Base-by-base conservation (phyloP, 768 basidiomycete species). In the Rhodotorula graminis region DNA sequence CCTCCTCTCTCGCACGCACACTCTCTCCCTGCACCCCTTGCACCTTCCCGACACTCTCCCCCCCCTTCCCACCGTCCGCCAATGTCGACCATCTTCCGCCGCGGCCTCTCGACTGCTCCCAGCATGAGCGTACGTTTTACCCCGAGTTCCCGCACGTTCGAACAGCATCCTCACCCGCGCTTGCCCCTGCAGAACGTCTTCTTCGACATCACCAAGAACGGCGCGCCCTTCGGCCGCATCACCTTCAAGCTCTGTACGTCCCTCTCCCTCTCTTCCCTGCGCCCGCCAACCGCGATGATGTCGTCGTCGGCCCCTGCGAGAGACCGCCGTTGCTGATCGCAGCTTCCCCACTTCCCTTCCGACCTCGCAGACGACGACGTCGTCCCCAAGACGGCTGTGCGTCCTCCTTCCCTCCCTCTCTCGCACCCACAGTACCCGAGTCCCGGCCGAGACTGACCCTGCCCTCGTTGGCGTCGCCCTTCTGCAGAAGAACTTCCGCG, bases 181-280 rank as follows among this genome's bases (percentile, higher is more conserved):
- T 29, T 62, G 10, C 47, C 44, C 57, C 46, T 59, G 47, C 50
- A 71, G 65, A 67, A 71, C 74, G 70, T 69, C 16, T 78, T 65
- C 75, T 81, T 80, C 68, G 83, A 85, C 72, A 80, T 85, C 74
- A 76, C 79, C 65, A 88, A 93, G 80, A 84, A 86, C 80, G 81
- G 81, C 25, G 79, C 84, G 60, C 85, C 87, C 8, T 82, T 85
- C 1, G 90, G 90, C 33, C 87, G 89, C 60, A 86, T 96, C 80
- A 83, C 86, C 69, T 93, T 97, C 88, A 88, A 88, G 84, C 87
- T 98, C 40, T 93, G 84, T 81, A 92, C 94, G 83, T 84, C 87
- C 33, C n/a, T 25, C 8, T 31, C 10, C 85, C 86, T 61, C 89
- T 90, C 23, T 91, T 91, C 61, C 92, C 90, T 3, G 83, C 90